A percentile compares a stretch with the other conserved stretches of the same genome.
Conservation (phyloP, 2,329 filamentous ascomycete species). For the Claviceps quebecensis region DNA sequence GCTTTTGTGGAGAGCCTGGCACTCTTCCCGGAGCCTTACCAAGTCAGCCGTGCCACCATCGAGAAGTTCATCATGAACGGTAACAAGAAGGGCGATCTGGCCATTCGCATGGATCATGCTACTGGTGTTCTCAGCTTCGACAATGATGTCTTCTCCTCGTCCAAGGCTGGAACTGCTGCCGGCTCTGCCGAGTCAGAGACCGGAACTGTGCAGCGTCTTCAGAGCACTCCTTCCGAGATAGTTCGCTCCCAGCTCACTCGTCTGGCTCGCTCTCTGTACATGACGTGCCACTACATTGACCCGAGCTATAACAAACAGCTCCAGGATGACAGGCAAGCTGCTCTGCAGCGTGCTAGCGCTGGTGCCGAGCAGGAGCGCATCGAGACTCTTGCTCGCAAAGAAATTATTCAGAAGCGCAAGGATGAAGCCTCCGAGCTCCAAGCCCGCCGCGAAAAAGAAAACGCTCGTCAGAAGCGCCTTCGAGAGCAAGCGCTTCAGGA, state of each 20-base stretch:
- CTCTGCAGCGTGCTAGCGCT: constrained; percentile 66
- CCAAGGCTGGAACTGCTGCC: constrained; percentile 73
- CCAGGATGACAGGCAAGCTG: constrained; percentile 63
- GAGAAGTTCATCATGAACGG: constrained; percentile 99
- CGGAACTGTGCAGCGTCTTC: constrained; percentile 79
- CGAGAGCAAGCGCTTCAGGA: constrained; percentile 80
- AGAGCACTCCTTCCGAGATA: constrained; percentile 96
- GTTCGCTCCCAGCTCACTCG: constrained; percentile 88
- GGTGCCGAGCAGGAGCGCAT: constrained; percentile 87
- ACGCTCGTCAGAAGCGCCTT: constrained; percentile 73
- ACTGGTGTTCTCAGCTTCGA: constrained; percentile 94
- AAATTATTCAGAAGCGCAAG: constrained; percentile 92
- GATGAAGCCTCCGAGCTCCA: constrained; percentile 82
- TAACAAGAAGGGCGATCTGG: constrained; percentile 97
- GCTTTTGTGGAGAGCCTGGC: constrained; percentile 87
- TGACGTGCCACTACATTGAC: constrained; percentile 93
- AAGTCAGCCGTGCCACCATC: constrained; percentile 78
- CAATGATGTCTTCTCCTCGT: constrained; percentile 93
- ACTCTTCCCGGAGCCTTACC: constrained; percentile 91
- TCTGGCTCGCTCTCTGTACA: constrained; percentile 77
- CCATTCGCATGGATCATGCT: constrained; percentile 91
- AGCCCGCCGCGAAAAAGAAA: constrained; percentile 82
- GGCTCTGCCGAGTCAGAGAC: constrained; percentile 80
- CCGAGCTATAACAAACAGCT: constrained; percentile 74
- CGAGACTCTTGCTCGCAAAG: constrained; percentile 72